Conservation (phyloP, 768 basidiomycete species). For the Russula earlei region DNA sequence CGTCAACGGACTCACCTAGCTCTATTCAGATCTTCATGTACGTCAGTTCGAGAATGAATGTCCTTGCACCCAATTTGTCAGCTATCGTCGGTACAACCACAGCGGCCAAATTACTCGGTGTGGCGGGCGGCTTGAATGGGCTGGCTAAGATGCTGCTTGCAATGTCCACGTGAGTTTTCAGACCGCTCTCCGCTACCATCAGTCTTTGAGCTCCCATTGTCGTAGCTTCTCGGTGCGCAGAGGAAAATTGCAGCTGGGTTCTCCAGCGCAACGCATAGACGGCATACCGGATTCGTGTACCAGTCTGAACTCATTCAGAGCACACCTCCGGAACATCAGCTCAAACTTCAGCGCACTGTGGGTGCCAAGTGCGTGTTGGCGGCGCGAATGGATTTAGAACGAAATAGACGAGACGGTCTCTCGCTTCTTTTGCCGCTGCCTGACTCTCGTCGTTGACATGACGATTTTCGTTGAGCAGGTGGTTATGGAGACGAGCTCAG, state of each 20-base stretch:
- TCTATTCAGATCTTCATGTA: conserved; percentile 83
- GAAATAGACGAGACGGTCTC: conserved; percentile 70
- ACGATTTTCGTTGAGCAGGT: conserved; percentile 36
- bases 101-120: conserved; percentile 95
- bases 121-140: conserved; percentile 86
- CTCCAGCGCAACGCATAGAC: conserved; percentile 74
- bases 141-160: conserved; percentile 93
- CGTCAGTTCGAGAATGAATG: conserved; percentile 98
- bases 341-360: conserved; percentile 88
- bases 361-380: conserved; percentile 88
- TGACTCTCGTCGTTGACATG: not conserved
- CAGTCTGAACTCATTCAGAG: conserved; percentile 83
- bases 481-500: conserved; percentile 73
- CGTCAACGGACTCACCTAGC: not conserved
- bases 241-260: conserved; percentile 90
- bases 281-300: conserved; percentile 95
- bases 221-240: conserved; percentile 85
- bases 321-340: conserved; percentile 81
- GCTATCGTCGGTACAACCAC: conserved; percentile 98
- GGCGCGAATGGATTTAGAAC: conserved; percentile 89
- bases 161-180: conserved; percentile 74
- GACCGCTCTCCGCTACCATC: not conserved
- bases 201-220: not conserved
- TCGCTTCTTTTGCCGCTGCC: conserved; percentile 13
- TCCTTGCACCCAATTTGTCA: conserved; percentile 96